These are phyloP conservation scores for Brassica nigra DNA, from an alignment of 345 rosid genomes.

Conservation along the genomic window DNA sequence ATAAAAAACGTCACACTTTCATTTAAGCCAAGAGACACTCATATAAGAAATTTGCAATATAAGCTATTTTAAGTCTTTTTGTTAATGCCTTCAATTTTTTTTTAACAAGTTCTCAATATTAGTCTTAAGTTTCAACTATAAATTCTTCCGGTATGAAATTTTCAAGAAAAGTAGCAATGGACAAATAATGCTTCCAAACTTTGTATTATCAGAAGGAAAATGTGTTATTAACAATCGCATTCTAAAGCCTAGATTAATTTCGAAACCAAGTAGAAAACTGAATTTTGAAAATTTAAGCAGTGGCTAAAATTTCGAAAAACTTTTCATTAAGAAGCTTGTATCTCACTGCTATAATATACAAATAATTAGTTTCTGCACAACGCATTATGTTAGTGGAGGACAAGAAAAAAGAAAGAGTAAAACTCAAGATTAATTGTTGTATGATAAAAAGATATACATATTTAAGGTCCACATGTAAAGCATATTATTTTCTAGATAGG, in stretches of 20 bases:
- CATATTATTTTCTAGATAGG: constrained; percentile 7
- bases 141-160: neutral
- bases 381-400: constrained; percentile 35
- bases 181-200: neutral
- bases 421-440: constrained; percentile 30
- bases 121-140: neutral
- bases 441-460: constrained; percentile 22
- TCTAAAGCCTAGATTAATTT: neutral
- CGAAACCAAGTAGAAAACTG: neutral
- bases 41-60: neutral
- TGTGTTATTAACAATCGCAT: neutral
- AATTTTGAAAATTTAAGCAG: neutral
- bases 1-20: neutral
- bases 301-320: neutral
- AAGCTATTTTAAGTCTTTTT: neutral
- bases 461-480: constrained; percentile 21
- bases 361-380: constrained; percentile 8
- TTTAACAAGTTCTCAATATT: neutral
- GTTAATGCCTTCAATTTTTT: neutral
- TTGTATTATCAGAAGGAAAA: neutral
- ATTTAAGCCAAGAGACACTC: neutral
- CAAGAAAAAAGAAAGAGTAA: constrained; percentile 31
- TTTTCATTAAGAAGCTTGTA: constrained; percentile 6
- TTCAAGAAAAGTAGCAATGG: neutral
- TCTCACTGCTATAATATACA: constrained; percentile 14